phyloP scores from a whole-genome alignment of 805 yeast species.

The Spathaspora arborariae region DNA sequence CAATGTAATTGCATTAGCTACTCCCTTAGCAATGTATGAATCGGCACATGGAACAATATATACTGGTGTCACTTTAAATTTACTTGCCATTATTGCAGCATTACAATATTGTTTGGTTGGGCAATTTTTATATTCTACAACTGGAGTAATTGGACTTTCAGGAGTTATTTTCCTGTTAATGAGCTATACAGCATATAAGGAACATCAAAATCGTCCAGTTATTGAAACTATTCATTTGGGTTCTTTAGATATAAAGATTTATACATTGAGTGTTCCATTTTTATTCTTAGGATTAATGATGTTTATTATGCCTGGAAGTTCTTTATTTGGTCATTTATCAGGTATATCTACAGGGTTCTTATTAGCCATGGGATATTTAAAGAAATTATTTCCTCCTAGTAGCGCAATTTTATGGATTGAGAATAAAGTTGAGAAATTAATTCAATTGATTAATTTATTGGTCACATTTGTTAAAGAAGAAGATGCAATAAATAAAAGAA shows the following conservation, averaged over 20 bases:
- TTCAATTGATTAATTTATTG: constrained; percentile 49
- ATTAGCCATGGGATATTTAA: constrained; percentile 54
- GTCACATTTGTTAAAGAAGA: constrained; percentile 59
- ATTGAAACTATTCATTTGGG: constrained; percentile 21
- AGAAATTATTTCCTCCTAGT: constrained; percentile 62
- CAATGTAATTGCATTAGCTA: constrained; percentile 54
- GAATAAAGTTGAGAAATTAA: constrained; percentile 44
- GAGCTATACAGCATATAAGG: constrained; percentile 55
- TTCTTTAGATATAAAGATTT: constrained; percentile 4
- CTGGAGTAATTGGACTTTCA: constrained; percentile 62
- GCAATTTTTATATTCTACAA: constrained; percentile 45
- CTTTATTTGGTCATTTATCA: constrained; percentile 71
- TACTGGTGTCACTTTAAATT: constrained; percentile 75
- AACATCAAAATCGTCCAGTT: constrained; percentile 34
- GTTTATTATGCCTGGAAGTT: constrained; percentile 58
- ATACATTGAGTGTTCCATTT: constrained; percentile 56
- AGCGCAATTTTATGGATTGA: constrained; percentile 65
- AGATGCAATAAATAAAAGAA: constrained; percentile 28
- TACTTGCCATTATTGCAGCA: constrained; percentile 68
- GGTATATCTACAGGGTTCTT: constrained; percentile 67
- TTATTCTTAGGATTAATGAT: constrained; percentile 38
- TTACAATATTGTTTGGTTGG: constrained; percentile 56
- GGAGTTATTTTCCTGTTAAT: constrained; percentile 71
- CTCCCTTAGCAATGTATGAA: constrained; percentile 67
- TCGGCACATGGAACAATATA: constrained; percentile 75